Percentiles rank a stretch among this genome's conserved stretches.
These are phyloP conservation scores for Apiospora malaysiana DNA, from an alignment of 2,329 filamentous ascomycete species.

Conservation along the genomic window DNA sequence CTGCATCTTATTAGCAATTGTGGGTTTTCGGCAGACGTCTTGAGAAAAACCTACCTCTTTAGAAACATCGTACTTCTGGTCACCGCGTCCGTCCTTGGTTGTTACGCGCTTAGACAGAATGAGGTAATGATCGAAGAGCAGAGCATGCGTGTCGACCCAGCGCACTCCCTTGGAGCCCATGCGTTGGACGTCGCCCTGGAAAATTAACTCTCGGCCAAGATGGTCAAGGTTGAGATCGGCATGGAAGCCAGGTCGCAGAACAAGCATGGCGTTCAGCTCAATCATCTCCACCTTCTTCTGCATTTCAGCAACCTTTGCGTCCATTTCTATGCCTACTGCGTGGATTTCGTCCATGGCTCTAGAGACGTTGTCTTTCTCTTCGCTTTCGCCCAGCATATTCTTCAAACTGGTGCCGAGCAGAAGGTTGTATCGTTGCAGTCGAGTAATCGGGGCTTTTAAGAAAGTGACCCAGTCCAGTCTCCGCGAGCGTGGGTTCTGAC, in stretches of 20 bases:
- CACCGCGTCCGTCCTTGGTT: slow-evolving; percentile 71
- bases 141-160: slow-evolving; percentile 91
- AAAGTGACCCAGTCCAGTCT: slow-evolving; percentile 94
- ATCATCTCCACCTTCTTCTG: slow-evolving; percentile 87
- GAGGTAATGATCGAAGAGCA: slow-evolving; percentile 96
- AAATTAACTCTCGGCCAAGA: slow-evolving; percentile 88
- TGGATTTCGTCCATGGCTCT: slow-evolving; percentile 93
- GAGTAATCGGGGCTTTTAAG: slow-evolving; percentile 89
- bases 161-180: slow-evolving; percentile 88
- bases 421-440: slow-evolving; percentile 87
- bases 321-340: slow-evolving; percentile 86
- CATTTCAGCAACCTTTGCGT: slow-evolving; percentile 90
- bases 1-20: slow-evolving; percentile 37
- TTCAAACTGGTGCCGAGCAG: slow-evolving; percentile 83
- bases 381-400: slow-evolving; percentile 81
- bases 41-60: slow-evolving; percentile 69
- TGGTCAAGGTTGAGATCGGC: slow-evolving; percentile 91
- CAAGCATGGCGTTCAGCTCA: slow-evolving; percentile 82
- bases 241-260: slow-evolving; percentile 86
- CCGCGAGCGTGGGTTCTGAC: slow-evolving; percentile 77
- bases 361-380: slow-evolving; percentile 85
- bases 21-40: slow-evolving; percentile 1
- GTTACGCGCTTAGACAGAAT: slow-evolving; percentile 84
- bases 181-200: slow-evolving; percentile 87
- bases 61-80: slow-evolving; percentile 92